A percentile compares a stretch with the other conserved stretches of the same genome.
Conservation (phyloP, 148 eudicot species). For the Nyssa sinensis region DNA sequence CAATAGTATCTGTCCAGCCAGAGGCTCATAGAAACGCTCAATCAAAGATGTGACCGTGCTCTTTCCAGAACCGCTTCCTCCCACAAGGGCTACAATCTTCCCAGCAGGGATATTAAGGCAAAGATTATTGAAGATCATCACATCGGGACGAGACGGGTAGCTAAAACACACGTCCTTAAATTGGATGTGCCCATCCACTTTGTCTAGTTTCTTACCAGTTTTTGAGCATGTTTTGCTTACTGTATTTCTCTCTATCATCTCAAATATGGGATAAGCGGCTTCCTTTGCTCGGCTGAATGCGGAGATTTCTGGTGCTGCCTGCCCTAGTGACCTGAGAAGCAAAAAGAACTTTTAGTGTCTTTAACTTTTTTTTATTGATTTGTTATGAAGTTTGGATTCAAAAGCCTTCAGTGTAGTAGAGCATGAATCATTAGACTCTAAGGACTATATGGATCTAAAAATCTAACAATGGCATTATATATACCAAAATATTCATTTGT, state of each 20-base stretch:
- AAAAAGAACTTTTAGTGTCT: conserved; percentile 43
- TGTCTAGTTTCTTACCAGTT: conserved; percentile 46
- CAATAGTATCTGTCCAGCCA: too few species aligned
- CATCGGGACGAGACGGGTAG: conserved; percentile 95
- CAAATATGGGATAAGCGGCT: conserved; percentile 86
- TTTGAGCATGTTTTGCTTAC: conserved; percentile 44
- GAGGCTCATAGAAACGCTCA: too few species aligned
- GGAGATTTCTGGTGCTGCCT: conserved; percentile 91
- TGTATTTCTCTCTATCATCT: conserved; percentile 54
- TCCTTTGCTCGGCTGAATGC: conserved; percentile 84
- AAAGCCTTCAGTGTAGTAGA: too few species aligned
- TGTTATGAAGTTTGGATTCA: not conserved
- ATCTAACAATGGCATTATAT: not conserved
- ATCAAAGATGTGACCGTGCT: too few species aligned
- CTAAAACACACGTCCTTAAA: conserved; percentile 81
- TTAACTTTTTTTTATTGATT: not conserved
- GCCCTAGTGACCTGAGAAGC: conserved; percentile 96
- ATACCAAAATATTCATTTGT: not conserved
- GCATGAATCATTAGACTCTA: too few species aligned
- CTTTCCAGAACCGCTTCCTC: too few species aligned
- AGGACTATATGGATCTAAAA: too few species aligned
- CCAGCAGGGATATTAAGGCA: conserved; percentile 84
- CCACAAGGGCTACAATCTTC: conserved; percentile 92
- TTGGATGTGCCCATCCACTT: conserved; percentile 86
- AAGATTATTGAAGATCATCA: conserved; percentile 62